phyloP scores from a whole-genome alignment of 805 yeast species.

The Jamesozyma hellenica region DNA sequence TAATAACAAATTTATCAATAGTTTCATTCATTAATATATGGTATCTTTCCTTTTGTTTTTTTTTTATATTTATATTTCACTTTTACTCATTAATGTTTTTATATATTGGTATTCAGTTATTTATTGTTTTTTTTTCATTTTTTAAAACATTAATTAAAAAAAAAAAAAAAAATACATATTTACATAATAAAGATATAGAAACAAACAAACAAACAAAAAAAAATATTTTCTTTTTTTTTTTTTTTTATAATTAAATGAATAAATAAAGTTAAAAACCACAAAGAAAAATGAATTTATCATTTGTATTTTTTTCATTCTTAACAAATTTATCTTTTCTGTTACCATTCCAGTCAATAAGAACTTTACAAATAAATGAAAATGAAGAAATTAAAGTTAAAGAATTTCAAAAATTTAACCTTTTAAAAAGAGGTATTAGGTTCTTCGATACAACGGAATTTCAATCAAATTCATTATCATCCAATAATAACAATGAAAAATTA shows the following conservation, averaged over 20 bases:
- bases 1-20: conserved; percentile 6
- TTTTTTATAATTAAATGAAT: too few relatives aligned
- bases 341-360: conserved; percentile 11
- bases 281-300: too few relatives aligned
- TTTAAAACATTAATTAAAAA: too few relatives aligned
- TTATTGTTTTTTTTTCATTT: too few relatives aligned
- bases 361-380: conserved; percentile 19
- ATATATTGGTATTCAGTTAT: background rate
- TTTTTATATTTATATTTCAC: background rate
- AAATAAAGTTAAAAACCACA: too few relatives aligned
- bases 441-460: conserved; percentile 51
- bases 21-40: background rate
- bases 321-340: background rate
- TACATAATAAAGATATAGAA: too few relatives aligned
- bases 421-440: conserved; percentile 42
- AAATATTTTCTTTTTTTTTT: too few relatives aligned
- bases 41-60: background rate
- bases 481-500: too few relatives aligned
- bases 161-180: too few relatives aligned
- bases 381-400: conserved; percentile 30
- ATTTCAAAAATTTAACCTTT: conserved; percentile 35
- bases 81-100: too few relatives aligned
- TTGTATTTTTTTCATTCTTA: background rate
- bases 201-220: too few relatives aligned
- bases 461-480: too few relatives aligned